phyloP scores from a whole-genome alignment of 192 early-diverging fungal genomes.

The Dimargaris cristalligena region DNA sequence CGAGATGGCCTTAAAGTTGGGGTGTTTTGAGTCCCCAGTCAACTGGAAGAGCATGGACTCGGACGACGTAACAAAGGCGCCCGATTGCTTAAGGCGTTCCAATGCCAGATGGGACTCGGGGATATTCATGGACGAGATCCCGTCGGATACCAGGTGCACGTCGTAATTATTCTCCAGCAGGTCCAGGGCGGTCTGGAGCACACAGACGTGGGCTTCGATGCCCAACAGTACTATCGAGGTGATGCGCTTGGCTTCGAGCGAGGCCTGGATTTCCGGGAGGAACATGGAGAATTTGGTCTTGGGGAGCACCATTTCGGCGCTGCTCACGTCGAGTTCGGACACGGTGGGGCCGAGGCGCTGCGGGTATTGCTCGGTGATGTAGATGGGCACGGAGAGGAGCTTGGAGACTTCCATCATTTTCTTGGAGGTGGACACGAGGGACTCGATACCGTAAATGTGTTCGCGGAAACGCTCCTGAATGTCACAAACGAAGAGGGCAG shows the following conservation, averaged over 20 bases:
- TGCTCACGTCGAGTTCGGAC: conserved; percentile 50
- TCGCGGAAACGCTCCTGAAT: conserved; percentile 69
- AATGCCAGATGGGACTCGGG: conserved; percentile 75
- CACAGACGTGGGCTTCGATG: conserved; percentile 91
- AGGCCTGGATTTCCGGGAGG: conserved; percentile 35
- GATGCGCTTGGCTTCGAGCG: conserved; percentile 30
- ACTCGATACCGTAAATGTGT: conserved; percentile 66
- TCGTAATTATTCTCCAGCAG: conserved; percentile 54
- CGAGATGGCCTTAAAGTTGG: conserved; percentile 64
- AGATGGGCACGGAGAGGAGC: conserved; percentile 60
- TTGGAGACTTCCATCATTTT: conserved; percentile 72
- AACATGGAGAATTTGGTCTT: conserved; percentile 91
- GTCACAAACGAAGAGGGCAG: conserved; percentile 87
- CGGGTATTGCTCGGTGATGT: conserved; percentile 78
- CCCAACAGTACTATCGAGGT: conserved; percentile 75
- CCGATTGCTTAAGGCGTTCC: conserved; percentile 40
- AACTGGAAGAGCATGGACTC: conserved; percentile 64
- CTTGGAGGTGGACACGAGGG: conserved; percentile 59
- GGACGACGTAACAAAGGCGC: conserved; percentile 60
- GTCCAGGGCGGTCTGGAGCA: conserved; percentile 87
- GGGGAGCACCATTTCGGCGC: conserved; percentile 33
- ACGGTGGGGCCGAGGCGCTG: conserved; percentile 63
- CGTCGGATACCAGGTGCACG: conserved; percentile 85
- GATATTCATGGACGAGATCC: conserved; percentile 70
- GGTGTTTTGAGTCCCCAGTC: conserved; percentile 35